Conservation (phyloP, 192 early-diverging fungal genomes). For the Umbelopsis vinacea region DNA sequence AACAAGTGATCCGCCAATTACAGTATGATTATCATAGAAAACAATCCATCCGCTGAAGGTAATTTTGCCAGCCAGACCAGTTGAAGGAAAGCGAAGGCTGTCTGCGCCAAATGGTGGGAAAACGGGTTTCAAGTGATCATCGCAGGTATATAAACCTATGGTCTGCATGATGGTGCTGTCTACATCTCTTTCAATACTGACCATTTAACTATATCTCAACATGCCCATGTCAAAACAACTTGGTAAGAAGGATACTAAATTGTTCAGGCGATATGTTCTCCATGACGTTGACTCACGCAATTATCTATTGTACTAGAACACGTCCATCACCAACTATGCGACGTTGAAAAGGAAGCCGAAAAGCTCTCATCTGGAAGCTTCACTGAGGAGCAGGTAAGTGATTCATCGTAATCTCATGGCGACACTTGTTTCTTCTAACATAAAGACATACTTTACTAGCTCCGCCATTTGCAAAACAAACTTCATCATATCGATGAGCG, state of each 20-base stretch:
- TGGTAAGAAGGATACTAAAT: not conserved
- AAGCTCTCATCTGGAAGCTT: slow-evolving; percentile 6
- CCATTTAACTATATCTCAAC: not conserved
- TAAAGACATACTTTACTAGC: not conserved
- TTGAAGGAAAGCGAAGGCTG: not conserved
- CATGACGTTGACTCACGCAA: not conserved
- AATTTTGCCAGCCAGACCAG: not conserved
- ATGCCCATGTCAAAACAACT: slow-evolving; percentile 22
- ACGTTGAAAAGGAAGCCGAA: not conserved
- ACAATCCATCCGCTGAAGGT: not conserved
- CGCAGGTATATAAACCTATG: too few species aligned
- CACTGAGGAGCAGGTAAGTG: slow-evolving; percentile 6
- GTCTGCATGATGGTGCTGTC: not conserved
- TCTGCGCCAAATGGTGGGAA: not conserved
- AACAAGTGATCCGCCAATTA: too few species aligned
- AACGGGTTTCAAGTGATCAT: not conserved
- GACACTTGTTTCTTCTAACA: not conserved
- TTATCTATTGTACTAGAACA: not conserved
- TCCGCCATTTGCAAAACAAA: slow-evolving; percentile 18
- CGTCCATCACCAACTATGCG: not conserved
- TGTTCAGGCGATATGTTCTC: not conserved
- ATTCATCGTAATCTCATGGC: too few species aligned
- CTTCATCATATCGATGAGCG: slow-evolving; percentile 17
- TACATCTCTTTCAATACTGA: not conserved
- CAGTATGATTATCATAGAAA: not conserved